Evolutionary conservation across 2,329 filamentous ascomycete genomes (phyloP).

Genomic region (Ceratocystis eucalypticola): DNA sequence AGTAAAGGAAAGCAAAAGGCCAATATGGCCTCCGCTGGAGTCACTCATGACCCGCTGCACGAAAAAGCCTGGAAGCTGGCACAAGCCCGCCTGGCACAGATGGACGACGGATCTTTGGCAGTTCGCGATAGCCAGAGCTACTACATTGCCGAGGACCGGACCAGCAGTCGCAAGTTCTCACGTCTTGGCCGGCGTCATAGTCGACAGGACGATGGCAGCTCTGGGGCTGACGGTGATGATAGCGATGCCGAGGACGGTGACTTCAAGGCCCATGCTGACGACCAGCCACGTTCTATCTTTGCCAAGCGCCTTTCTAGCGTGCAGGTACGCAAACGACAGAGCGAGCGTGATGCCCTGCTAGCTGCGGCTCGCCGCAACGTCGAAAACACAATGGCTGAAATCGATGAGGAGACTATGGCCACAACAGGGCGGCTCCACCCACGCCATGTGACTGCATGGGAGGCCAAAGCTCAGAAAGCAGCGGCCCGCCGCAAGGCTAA

Average conservation of each 20-base stretch:
- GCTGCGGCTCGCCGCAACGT: conserved; percentile 77
- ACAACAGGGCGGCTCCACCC: conserved; percentile 57
- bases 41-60: conserved; percentile 40
- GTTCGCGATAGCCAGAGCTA: conserved; percentile 58
- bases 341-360: conserved; percentile 62
- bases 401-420: conserved; percentile 49
- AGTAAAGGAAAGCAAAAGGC: neutral
- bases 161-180: conserved; percentile 33
- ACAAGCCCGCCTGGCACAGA: conserved; percentile 65
- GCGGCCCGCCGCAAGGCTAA: conserved; percentile 42
- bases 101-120: conserved; percentile 56
- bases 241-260: conserved; percentile 35
- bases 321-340: conserved; percentile 58
- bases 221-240: conserved; percentile 37
- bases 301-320: conserved; percentile 53
- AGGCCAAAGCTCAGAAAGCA: conserved; percentile 56
- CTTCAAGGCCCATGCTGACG: conserved; percentile 37
- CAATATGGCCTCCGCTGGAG: neutral
- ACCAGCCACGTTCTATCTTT: conserved; percentile 56
- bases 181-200: conserved; percentile 22
- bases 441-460: conserved; percentile 61
- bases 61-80: conserved; percentile 79
- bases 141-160: conserved; percentile 44
- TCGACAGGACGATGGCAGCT: neutral
- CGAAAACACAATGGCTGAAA: conserved; percentile 58